Evolutionary conservation across 345 rosid species (phyloP).

Genomic region (Eucalyptus grandis): DNA sequence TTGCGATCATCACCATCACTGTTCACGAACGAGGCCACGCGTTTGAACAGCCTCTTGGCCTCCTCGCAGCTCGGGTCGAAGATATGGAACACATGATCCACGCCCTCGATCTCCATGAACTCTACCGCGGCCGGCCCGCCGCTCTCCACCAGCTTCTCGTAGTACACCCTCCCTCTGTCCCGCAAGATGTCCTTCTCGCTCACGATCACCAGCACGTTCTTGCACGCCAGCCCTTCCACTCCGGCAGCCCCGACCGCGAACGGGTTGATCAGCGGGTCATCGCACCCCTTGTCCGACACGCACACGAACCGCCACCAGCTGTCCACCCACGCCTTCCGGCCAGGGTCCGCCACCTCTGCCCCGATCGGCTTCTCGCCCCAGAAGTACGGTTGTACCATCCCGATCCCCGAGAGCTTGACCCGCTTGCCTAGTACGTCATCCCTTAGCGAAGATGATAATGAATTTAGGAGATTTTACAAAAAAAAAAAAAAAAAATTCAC

Average conservation of each 20-base stretch:
- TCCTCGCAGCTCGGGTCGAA: slow-evolving; percentile 33
- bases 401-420: slow-evolving; percentile 38
- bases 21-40: slow-evolving; percentile 33
- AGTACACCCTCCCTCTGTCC: slow-evolving; percentile 49
- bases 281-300: slow-evolving; percentile 53
- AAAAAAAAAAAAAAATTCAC: neutral
- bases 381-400: slow-evolving; percentile 67
- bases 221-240: slow-evolving; percentile 31
- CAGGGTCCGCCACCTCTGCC: slow-evolving; percentile 21
- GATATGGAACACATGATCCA: slow-evolving; percentile 68
- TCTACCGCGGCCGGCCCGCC: slow-evolving; percentile 44
- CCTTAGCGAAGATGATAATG: neutral
- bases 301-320: slow-evolving; percentile 74
- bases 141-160: slow-evolving; percentile 29
- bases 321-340: slow-evolving; percentile 56
- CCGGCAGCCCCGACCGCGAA: slow-evolving; percentile 39
- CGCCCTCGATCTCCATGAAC: slow-evolving; percentile 43
- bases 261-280: slow-evolving; percentile 75
- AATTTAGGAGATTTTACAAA: neutral
- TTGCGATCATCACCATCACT: neutral
- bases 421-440: neutral
- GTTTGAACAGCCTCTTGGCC: slow-evolving; percentile 25
- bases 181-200: slow-evolving; percentile 56
- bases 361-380: slow-evolving; percentile 60
- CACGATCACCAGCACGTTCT: slow-evolving; percentile 29